Evolutionary conservation across 768 basidiomycete species (phyloP).

Genomic region (Rhodotorula sphaerocarpa): DNA sequence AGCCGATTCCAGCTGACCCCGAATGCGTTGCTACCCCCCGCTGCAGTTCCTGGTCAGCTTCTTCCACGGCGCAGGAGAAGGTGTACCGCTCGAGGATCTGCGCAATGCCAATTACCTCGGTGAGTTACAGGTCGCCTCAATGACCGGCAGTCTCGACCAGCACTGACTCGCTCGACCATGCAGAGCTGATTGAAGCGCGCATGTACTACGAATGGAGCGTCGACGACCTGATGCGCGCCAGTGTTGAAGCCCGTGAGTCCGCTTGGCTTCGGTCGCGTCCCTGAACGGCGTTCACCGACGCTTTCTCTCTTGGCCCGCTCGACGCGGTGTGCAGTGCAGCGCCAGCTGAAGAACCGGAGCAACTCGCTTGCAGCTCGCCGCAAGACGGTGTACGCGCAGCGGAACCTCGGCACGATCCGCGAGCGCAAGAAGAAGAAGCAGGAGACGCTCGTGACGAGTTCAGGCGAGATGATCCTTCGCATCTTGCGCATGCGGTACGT

Average conservation of each 20-base stretch:
- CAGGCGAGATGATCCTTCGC: conserved; percentile 84
- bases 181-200: conserved; percentile 47
- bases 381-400: conserved; percentile 84
- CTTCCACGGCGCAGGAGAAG: conserved; percentile 89
- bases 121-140: conserved; percentile 52
- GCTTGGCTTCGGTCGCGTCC: not conserved
- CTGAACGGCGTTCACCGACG: not conserved
- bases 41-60: conserved; percentile 81
- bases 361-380: conserved; percentile 63
- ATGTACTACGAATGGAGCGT: conserved; percentile 94
- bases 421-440: conserved; percentile 87
- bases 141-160: no score
- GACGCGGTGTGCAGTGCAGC: conserved; percentile 22
- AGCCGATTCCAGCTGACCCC: not conserved
- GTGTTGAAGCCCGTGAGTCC: conserved; percentile 32
- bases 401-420: conserved; percentile 92
- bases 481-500: conserved; percentile 69
- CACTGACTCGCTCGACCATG: no score
- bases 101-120: conserved; percentile 95
- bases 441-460: conserved; percentile 52
- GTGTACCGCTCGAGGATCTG: conserved; percentile 70
- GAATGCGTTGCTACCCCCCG: no score
- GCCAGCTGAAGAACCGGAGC: conserved; percentile 44
- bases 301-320: no score
- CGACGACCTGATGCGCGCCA: conserved; percentile 45